Conservation (phyloP, 345 rosid genomes). For the Heritiera fomes region DNA sequence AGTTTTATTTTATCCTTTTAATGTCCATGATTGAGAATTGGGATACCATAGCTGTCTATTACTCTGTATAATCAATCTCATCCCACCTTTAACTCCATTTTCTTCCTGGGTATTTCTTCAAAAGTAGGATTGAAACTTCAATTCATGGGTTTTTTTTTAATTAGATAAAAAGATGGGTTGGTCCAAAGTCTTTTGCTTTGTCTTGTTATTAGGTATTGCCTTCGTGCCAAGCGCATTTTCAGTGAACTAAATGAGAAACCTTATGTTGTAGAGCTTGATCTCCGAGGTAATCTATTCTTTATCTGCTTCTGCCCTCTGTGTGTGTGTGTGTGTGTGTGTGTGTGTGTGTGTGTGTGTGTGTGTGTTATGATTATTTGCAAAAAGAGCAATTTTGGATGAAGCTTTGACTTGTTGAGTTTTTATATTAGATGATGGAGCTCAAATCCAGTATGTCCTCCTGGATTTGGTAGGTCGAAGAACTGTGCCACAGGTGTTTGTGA, state of each 20-base stretch:
- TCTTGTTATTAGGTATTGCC: constrained; percentile 42
- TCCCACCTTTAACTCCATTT: background rate
- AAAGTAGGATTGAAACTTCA: background rate
- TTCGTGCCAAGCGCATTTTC: constrained; percentile 60
- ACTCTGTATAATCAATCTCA: background rate
- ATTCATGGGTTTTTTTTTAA: background rate
- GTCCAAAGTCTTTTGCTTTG: background rate
- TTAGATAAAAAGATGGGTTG: background rate
- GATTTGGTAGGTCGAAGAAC: constrained; percentile 76
- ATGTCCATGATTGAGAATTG: background rate
- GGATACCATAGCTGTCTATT: background rate
- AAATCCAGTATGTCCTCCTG: constrained; percentile 70
- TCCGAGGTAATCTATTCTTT: constrained; percentile 54
- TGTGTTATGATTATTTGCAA: background rate
- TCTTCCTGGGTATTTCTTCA: background rate
- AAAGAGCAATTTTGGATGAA: background rate
- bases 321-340: too few relatives aligned
- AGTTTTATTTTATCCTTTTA: background rate
- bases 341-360: too few relatives aligned
- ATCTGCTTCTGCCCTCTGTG: background rate
- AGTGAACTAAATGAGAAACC: constrained; percentile 53
- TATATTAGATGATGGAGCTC: constrained; percentile 64
- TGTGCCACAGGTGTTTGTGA: constrained; percentile 86
- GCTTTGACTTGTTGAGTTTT: background rate
- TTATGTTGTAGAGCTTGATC: constrained; percentile 69